phyloP scores from a whole-genome alignment of 208 protist genomes.

The Wallacemonas rigidus region DNA sequence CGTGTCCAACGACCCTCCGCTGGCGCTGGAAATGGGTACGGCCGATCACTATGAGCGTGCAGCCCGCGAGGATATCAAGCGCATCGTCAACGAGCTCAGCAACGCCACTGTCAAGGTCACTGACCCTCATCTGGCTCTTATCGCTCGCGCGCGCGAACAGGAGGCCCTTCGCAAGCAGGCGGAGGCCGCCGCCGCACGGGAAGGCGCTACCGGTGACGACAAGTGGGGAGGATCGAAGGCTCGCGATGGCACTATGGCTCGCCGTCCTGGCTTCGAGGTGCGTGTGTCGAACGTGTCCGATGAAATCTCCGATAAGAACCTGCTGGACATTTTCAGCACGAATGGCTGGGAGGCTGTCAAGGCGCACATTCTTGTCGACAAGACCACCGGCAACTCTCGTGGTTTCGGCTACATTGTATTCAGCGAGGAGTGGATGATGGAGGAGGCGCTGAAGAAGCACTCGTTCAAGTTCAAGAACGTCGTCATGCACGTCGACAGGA shows the following conservation, averaged over 20 bases:
- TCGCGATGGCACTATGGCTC: conserved; percentile 16
- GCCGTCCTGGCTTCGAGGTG: conserved; percentile 33
- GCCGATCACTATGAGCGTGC: conserved; percentile 76
- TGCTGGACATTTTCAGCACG: conserved; percentile 75
- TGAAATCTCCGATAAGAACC: conserved; percentile 76
- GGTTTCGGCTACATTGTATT: conserved; percentile 88
- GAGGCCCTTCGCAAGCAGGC: conserved; percentile 43
- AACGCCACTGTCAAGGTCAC: conserved; percentile 52
- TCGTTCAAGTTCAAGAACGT: conserved; percentile 82
- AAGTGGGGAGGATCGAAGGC: conserved; percentile 31
- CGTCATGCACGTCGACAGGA: conserved; percentile 51
- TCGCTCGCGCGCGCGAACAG: conserved; percentile 29
- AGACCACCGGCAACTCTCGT: conserved; percentile 56
- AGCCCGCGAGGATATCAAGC: conserved; percentile 74
- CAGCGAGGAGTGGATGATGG: conserved; percentile 41
- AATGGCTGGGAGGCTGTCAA: conserved; percentile 49
- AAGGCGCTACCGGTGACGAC: conserved; percentile 6
- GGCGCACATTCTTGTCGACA: conserved; percentile 65
- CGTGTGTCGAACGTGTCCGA: conserved; percentile 86
- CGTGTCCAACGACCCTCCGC: conserved; percentile 63
- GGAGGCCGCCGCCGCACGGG: conserved; percentile 25
- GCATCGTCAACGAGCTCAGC: conserved; percentile 67
- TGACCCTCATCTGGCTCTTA: conserved; percentile 55
- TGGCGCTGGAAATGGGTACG: conserved; percentile 77
- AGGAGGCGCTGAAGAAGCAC: conserved; percentile 37